Evolutionary conservation across 2,329 filamentous ascomycete genomes (phyloP).

Genomic region (Nothophaeocryptopus gaeumannii): DNA sequence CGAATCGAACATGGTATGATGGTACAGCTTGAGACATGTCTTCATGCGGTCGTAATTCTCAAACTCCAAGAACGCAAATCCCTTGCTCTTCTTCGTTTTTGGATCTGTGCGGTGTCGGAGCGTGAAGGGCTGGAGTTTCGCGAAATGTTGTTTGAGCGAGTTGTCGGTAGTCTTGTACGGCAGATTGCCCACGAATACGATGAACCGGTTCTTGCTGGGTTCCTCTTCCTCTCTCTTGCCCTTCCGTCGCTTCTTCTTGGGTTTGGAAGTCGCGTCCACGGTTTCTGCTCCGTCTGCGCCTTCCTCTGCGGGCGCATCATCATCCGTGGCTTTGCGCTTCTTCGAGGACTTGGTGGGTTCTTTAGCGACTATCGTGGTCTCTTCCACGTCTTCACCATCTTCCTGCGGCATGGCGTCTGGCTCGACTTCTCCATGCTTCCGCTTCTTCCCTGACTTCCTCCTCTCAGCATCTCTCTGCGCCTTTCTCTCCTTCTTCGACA

Average conservation of each 20-base stretch:
- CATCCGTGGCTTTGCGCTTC: slow-evolving; percentile 14
- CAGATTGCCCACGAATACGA: slow-evolving; percentile 84
- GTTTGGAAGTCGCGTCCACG: slow-evolving; percentile 17
- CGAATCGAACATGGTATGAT: slow-evolving; percentile 73
- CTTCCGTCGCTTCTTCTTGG: slow-evolving; percentile 19
- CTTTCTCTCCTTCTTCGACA: slow-evolving; percentile 37
- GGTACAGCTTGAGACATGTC: slow-evolving; percentile 84
- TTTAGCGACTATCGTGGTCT: slow-evolving; percentile 22
- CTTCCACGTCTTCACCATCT: slow-evolving; percentile 16
- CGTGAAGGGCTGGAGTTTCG: slow-evolving; percentile 65
- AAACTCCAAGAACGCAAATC: slow-evolving; percentile 88
- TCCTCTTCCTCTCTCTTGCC: slow-evolving; percentile 12
- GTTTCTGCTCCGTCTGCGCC: slow-evolving; percentile 24
- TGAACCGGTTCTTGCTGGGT: slow-evolving; percentile 59
- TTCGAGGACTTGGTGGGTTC: slow-evolving; percentile 16
- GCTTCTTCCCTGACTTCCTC: slow-evolving; percentile 35
- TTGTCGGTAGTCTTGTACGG: slow-evolving; percentile 75
- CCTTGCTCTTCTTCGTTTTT: slow-evolving; percentile 63
- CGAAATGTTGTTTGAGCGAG: slow-evolving; percentile 72
- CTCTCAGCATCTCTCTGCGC: slow-evolving; percentile 37
- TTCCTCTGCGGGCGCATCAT: slow-evolving; percentile 13
- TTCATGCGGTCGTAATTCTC: slow-evolving; percentile 83
- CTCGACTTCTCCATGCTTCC: slow-evolving; percentile 29
- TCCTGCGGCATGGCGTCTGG: slow-evolving; percentile 16
- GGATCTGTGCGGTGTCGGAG: slow-evolving; percentile 73